Base-by-base conservation (phyloP, 805 yeast genomes). In the Wickerhamomyces sydowiorum region DNA sequence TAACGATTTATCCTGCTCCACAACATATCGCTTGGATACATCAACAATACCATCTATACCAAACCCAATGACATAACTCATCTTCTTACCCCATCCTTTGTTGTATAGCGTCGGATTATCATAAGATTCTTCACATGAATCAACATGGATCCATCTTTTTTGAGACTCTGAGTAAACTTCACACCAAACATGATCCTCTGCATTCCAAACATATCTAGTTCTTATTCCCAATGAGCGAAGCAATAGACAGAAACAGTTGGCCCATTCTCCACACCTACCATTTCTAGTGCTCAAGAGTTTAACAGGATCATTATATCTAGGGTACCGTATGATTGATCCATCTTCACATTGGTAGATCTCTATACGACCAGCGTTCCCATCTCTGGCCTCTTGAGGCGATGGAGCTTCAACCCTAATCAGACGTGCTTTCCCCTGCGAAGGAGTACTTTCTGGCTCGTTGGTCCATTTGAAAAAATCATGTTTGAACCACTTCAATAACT, bases 211-310 rank as follows among this genome's bases (percentile, higher is more conserved):
- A 54, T 83, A 89, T 39, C 98, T 64, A 1, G 77, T 76, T 22
- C 78, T 67, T 5, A 79, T 55, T 1, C 82, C 86, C 34, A 90
- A 64, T 0, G 96, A 78, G 22, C 80, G 70, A 41, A 90, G 64
- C 2, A 89, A 63, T 28, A 87, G 65, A 36, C 85, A 72, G 57
- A 90, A 89, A 48, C 91, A 78, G 51, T 86, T 85, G 42, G 90
- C 91, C 95, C 96, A 91, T 60, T 91, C 98, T 1, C 98, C 98
- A 62, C 98, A 91, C 37, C 98, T 70, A 0, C 98, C 98, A 27
- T 58, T 57, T 34, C 87, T 65, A 0, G 82, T 74, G 23, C 75
- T 66, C 14, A 91, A 61, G 20, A 91, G 63, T 45, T 73, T 76
- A 1, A 63, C 64, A 0, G 91, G 84, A 47, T 79, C 75, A 56